Conservation (phyloP, 2,329 filamentous ascomycete genomes). For the Ophiostoma quercus region DNA sequence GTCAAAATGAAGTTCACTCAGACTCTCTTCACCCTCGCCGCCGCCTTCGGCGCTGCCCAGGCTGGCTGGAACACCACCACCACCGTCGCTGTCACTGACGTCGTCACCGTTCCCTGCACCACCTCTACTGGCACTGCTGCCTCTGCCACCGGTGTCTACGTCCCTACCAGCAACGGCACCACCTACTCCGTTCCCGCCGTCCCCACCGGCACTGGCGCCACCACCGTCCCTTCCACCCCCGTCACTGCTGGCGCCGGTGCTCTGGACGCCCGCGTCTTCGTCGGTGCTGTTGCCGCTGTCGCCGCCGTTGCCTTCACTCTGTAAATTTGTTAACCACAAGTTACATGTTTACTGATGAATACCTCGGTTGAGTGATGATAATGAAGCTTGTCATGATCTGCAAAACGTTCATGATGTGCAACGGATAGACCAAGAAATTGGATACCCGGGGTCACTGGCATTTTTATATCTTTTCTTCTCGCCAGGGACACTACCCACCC, state of each 20-base stretch:
- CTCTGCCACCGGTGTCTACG: not conserved
- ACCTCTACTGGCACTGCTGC: slow-evolving; percentile 17
- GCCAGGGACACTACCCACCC: slow-evolving; percentile 1
- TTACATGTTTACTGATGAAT: not conserved
- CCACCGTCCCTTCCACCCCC: not conserved
- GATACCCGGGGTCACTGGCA: slow-evolving; percentile 16
- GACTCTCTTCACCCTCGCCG: slow-evolving; percentile 22
- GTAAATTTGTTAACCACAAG: slow-evolving; percentile 18
- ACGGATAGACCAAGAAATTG: slow-evolving; percentile 13
- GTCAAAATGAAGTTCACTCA: slow-evolving; percentile 25
- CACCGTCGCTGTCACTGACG: slow-evolving; percentile 12
- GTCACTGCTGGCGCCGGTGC: slow-evolving; percentile 23
- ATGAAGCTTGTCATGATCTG: slow-evolving; percentile 12
- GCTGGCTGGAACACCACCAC: slow-evolving; percentile 16
- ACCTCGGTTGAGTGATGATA: slow-evolving; percentile 9
- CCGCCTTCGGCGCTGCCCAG: slow-evolving; percentile 19
- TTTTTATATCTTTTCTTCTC: not conserved
- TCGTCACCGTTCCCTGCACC: slow-evolving; percentile 20
- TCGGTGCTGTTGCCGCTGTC: slow-evolving; percentile 26
- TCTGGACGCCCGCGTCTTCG: slow-evolving; percentile 22
- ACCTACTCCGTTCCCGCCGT: slow-evolving; percentile 12
- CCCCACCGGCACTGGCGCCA: slow-evolving; percentile 1
- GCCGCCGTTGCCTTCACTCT: slow-evolving; percentile 27
- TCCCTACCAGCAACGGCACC: slow-evolving; percentile 19
- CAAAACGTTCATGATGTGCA: not conserved